Percentiles rank a stretch among this genome's conserved stretches.
These are phyloP conservation scores for Trichoderma semiorbis DNA, from an alignment of 2,329 filamentous ascomycete species.

Conservation along the genomic window DNA sequence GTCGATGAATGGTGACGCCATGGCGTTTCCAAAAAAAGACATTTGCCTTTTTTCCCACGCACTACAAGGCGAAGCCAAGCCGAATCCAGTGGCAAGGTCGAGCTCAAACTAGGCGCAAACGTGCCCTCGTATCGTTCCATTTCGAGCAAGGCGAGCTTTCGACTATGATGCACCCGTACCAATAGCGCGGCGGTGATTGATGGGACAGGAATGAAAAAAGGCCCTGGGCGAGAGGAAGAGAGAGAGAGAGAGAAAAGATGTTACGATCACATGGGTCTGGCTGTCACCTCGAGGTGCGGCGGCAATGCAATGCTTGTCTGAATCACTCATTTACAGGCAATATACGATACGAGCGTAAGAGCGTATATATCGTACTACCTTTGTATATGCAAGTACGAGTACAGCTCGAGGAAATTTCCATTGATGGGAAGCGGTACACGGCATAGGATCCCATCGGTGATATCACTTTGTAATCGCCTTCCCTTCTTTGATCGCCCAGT, in stretches of 20 bases:
- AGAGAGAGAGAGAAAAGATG: background rate
- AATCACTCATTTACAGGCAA: background rate
- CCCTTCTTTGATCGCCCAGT: background rate
- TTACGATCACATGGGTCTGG: slow-evolving; percentile 1
- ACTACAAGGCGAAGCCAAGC: background rate
- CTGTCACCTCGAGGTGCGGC: background rate
- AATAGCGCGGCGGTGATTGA: background rate
- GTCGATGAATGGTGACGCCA: slow-evolving; percentile 1
- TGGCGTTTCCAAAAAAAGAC: slow-evolving; percentile 11
- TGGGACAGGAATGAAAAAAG: background rate
- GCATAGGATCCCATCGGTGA: background rate
- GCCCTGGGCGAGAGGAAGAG: background rate
- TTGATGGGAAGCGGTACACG: background rate
- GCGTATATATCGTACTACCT: background rate
- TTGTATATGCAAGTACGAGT: background rate
- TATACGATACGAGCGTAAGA: background rate
- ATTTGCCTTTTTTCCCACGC: background rate
- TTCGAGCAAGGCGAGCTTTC: background rate
- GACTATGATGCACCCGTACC: background rate
- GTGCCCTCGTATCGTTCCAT: slow-evolving; percentile 5
- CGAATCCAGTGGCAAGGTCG: background rate
- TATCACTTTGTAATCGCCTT: background rate
- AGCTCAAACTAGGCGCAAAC: background rate
- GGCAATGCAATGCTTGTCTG: background rate
- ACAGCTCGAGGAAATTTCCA: background rate